These are phyloP conservation scores for Rubia yunnanensis DNA, from an alignment of 257 asterid species.

Conservation along the genomic window DNA sequence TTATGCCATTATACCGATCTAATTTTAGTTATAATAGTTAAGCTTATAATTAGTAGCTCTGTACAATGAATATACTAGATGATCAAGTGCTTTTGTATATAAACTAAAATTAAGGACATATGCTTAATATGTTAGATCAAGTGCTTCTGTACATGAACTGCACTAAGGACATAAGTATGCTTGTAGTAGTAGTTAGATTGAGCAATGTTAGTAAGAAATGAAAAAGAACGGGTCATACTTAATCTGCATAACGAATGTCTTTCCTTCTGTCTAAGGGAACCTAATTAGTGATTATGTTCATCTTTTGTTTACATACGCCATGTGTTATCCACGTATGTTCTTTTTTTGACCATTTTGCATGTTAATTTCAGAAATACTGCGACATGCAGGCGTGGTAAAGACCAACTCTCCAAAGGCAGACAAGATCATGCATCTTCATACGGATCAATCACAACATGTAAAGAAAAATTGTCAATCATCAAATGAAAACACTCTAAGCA, in stretches of 20 bases:
- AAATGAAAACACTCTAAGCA: no score
- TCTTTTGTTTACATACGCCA: not conserved
- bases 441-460: constrained; percentile 50
- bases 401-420: constrained; percentile 74
- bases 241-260: no score
- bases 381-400: constrained; percentile 66
- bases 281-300: not conserved
- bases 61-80: no score
- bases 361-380: constrained; percentile 74
- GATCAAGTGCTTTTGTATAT: no score
- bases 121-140: no score
- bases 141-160: no score
- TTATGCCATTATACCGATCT: not conserved
- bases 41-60: not conserved
- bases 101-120: no score
- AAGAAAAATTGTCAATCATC: no score
- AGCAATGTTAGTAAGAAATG: no score
- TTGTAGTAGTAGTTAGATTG: no score
- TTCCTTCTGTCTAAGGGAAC: not conserved
- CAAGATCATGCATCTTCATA: constrained; percentile 38
- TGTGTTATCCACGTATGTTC: constrained; percentile 2
- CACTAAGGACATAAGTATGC: no score
- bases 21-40: not conserved
- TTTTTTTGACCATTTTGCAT: constrained; percentile 15
- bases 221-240: no score